Evolutionary conservation across 2,329 filamentous ascomycete genomes (phyloP), one percentile per base, ranked within the genome.

Genomic region (Pyrenochaeta sp.): DNA sequence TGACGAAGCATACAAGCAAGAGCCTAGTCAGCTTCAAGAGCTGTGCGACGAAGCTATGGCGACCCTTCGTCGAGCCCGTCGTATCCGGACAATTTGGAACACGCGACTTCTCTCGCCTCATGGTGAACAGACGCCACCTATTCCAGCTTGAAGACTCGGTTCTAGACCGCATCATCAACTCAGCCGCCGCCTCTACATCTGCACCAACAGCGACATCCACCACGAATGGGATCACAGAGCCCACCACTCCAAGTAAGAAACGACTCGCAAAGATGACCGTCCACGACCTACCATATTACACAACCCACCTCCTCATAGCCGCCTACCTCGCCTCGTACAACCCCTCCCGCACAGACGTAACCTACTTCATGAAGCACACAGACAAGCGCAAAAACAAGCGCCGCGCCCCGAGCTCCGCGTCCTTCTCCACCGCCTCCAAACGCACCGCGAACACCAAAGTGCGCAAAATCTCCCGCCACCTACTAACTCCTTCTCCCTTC

Each of bases 261-360:
- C 61, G 62, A 32, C 42, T n/a, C 2, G 24, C 52, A 0, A 62
- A 62, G 40, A 65, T 63, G 68, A 74, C 76, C 13, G 66, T 75
- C 1, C 82, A 83, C 58, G 78, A 82, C 39, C 74, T 95, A 5
- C 91, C 91, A 0, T 89, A 88, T 52, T 90, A 89, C 49, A 89
- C 91, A 2, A 89, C 91, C 40, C 85, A 91, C 52, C 83, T 94
- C 28, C 85, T 95, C 10, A 83, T 93, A 27, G 87, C 91, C 36
- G 89, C 91, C 3, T 95, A 95, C 77, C 86, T 95, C 2, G 90
- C 91, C 50, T 92, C 90, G 1, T 91, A 92, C 82, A 95, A 93
- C 74, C 86, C 90, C 13, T 80, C 90, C 1, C 85, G 87, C n/a
- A 87, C 91, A 71, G 91, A 95, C 74, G 80, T 87, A 4, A 83